Conservation (phyloP, 352 stramenopile genomes). For the Pythium aristosporum region DNA sequence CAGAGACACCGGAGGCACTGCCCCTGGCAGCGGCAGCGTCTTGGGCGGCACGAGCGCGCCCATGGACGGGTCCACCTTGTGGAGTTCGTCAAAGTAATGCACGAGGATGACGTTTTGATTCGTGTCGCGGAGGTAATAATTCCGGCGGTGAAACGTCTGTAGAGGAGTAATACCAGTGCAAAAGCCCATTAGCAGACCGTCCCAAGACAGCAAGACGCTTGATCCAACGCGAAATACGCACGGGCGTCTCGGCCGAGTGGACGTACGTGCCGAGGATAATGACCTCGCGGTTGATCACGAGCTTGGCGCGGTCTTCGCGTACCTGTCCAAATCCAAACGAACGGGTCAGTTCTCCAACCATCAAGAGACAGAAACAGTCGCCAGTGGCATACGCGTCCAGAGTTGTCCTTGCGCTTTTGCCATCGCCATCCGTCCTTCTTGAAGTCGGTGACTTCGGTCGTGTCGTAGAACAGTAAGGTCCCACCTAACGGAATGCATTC, state of each 20-base stretch:
- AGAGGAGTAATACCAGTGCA: not conserved
- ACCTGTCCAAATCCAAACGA: conserved; percentile 34
- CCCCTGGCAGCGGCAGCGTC: conserved; percentile 6
- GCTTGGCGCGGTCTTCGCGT: conserved; percentile 80
- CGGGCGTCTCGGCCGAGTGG: conserved; percentile 69
- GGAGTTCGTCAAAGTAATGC: conserved; percentile 82
- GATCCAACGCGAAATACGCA: conserved; percentile 25
- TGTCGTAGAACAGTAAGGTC: conserved; percentile 71
- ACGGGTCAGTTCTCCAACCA: not conserved
- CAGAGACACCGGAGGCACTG: not conserved
- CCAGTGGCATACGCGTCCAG: conserved; percentile 42
- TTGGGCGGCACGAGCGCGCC: conserved; percentile 21
- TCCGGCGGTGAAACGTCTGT: conserved; percentile 83
- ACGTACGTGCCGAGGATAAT: conserved; percentile 84
- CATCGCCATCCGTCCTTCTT: conserved; percentile 87
- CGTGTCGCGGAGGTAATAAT: conserved; percentile 71
- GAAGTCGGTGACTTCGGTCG: conserved; percentile 58
- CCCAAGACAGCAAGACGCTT: not conserved
- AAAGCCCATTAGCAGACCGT: not conserved
- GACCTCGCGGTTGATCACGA: conserved; percentile 81
- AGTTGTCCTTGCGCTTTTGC: conserved; percentile 87
- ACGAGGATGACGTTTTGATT: conserved; percentile 76
- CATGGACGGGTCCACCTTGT: conserved; percentile 42
- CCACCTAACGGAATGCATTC: conserved; percentile 48
- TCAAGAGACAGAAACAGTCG: not conserved